phyloP scores from a whole-genome alignment of 2,329 filamentous ascomycete species.

The Dichotomopilus funicola region DNA sequence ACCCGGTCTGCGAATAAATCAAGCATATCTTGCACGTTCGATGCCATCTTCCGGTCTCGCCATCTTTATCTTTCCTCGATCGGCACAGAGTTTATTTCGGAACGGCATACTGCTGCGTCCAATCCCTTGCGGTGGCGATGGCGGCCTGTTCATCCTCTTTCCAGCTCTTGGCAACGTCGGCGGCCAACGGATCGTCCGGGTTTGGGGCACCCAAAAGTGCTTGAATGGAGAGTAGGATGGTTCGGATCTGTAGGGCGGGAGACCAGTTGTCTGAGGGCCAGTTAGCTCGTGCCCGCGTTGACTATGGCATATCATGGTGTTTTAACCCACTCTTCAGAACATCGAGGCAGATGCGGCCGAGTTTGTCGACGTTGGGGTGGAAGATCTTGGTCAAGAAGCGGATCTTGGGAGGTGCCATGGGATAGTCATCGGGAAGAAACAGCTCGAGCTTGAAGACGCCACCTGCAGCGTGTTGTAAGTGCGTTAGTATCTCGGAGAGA shows the following conservation, averaged over 20 bases:
- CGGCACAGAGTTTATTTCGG: conserved; percentile 28
- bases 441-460: conserved; percentile 96
- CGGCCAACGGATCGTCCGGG: conserved; percentile 95
- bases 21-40: too few species aligned
- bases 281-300: conserved; percentile 3
- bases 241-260: conserved; percentile 92
- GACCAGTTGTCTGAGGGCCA: conserved; percentile 82
- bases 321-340: conserved; percentile 80
- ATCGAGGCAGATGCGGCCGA: conserved; percentile 93
- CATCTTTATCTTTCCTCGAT: too few species aligned
- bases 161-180: conserved; percentile 96
- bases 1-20: too few species aligned
- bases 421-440: conserved; percentile 96
- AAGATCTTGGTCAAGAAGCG: conserved; percentile 99
- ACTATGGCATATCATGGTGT: neutral
- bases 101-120: conserved; percentile 78
- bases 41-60: too few species aligned
- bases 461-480: conserved; percentile 32
- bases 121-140: conserved; percentile 85
- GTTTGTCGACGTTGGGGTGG: conserved; percentile 96
- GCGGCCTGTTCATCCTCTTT: conserved; percentile 92
- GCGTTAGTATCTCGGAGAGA: neutral
- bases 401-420: conserved; percentile 98
- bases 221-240: conserved; percentile 97
- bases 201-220: conserved; percentile 93